Conservation (phyloP, 75 land plant genomes). For the Picea glauca region DNA sequence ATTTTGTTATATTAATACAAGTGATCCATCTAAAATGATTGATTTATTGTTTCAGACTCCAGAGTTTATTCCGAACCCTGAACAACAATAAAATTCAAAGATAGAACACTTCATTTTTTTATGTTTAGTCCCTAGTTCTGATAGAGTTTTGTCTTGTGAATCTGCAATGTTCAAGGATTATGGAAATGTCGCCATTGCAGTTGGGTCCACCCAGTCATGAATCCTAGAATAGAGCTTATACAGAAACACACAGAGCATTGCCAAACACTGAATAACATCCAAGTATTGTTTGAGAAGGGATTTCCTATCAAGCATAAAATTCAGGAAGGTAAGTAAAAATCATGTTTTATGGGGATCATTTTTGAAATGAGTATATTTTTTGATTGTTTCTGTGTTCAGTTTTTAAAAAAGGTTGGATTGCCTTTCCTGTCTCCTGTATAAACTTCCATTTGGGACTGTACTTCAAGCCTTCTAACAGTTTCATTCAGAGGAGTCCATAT, state of each 20-base stretch:
- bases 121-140: too few relatives aligned
- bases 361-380: not conserved
- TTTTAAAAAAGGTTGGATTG: not conserved
- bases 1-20: too few relatives aligned
- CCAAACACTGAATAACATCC: not conserved
- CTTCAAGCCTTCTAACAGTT: not conserved
- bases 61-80: too few relatives aligned
- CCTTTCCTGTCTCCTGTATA: not conserved
- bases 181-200: conserved; percentile 11
- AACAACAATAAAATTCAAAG: too few relatives aligned
- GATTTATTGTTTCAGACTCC: too few relatives aligned
- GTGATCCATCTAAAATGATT: too few relatives aligned
- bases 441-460: not conserved
- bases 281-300: not conserved
- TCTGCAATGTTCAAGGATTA: conserved; percentile 4
- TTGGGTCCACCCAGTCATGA: not conserved
- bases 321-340: not conserved
- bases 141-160: too few relatives aligned
- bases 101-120: too few relatives aligned
- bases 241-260: conserved; percentile 4
- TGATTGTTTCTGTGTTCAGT: not conserved
- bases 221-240: conserved; percentile 2
- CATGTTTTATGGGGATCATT: not conserved
- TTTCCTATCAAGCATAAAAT: not conserved
- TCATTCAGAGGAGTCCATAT: not conserved